A percentile compares a stretch with the other conserved stretches of the same genome.
These are phyloP conservation scores for Vanilla planifolia DNA, from an alignment of 106 monocot genomes.

Conservation along the genomic window DNA sequence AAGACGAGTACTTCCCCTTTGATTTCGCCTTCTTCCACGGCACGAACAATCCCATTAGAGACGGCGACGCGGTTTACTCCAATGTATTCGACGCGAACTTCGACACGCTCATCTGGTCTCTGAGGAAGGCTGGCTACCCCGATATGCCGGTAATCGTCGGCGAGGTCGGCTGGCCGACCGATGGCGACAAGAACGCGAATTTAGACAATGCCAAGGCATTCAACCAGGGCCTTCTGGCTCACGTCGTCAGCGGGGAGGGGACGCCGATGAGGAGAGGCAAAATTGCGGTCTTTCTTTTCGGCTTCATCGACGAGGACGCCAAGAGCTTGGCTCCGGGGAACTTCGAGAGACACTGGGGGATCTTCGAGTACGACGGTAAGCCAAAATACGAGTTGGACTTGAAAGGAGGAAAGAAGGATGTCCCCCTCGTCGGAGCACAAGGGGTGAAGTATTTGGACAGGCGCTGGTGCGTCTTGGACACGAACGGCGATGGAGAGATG, in stretches of 20 bases:
- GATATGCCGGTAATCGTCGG: constrained; percentile 42
- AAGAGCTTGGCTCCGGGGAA: constrained; percentile 49
- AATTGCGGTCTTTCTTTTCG: constrained; percentile 37
- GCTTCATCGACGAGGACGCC: constrained; percentile 43
- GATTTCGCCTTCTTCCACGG: constrained; percentile 47
- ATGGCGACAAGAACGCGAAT: constrained; percentile 40
- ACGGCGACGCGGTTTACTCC: constrained; percentile 28
- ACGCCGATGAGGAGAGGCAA: constrained; percentile 24
- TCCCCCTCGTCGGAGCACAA: constrained; percentile 12
- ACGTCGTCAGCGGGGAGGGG: constrained; percentile 16
- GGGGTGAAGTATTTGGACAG: constrained; percentile 32
- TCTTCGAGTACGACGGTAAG: constrained; percentile 49
- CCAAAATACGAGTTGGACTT: constrained; percentile 47
- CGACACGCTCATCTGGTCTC: constrained; percentile 38
- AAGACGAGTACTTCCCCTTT: constrained; percentile 30
- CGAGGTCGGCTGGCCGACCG: constrained; percentile 58
- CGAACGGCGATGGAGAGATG: constrained; percentile 5
- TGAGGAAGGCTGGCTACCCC: constrained; percentile 30
- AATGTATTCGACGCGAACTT: constrained; percentile 56
- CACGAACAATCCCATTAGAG: constrained; percentile 13
- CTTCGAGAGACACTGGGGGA: constrained; percentile 60
- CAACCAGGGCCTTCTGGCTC: constrained; percentile 28
- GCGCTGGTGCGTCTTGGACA: constrained; percentile 35
- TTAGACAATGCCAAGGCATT: constrained; percentile 23
- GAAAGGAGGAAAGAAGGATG: constrained; percentile 7